Evolutionary conservation across 257 asterid species (phyloP).

Genomic region (Gynochthodes officinalis): DNA sequence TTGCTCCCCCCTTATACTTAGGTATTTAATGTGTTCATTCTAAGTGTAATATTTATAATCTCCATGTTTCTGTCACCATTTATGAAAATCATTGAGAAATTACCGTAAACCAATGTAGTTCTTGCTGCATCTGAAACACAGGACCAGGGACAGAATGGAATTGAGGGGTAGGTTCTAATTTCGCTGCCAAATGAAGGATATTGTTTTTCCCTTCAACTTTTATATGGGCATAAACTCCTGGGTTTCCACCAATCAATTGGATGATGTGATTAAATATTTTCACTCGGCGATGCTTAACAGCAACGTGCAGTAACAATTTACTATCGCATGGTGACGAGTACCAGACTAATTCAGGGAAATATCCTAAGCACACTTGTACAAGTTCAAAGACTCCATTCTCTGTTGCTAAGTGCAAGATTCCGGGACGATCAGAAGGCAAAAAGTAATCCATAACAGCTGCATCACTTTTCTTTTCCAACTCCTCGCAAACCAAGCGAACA

Average conservation of each 20-base stretch:
- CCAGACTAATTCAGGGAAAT: slow-evolving; percentile 12
- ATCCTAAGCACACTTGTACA: not conserved
- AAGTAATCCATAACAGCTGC: not conserved
- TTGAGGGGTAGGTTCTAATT: not conserved
- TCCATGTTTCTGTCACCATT: no score
- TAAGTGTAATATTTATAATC: no score
- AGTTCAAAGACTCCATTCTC: slow-evolving; percentile 8
- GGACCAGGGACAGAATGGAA: slow-evolving; percentile 5
- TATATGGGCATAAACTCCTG: not conserved
- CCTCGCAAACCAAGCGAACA: not conserved
- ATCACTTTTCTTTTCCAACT: not conserved
- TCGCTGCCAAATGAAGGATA: slow-evolving; percentile 22
- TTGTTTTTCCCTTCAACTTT: not conserved
- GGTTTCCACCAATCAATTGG: not conserved
- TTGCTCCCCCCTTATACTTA: no score
- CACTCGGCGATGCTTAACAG: slow-evolving; percentile 3
- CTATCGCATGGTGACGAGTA: not conserved
- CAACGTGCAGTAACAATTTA: not conserved
- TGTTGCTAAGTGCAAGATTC: not conserved
- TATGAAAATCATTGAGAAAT: not conserved
- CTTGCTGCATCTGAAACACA: slow-evolving; percentile 20
- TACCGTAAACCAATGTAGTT: slow-evolving; percentile 26
- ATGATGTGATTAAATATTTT: not conserved
- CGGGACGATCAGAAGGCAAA: not conserved
- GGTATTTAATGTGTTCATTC: no score